Base-by-base conservation (phyloP, 441 rosid genomes). In the Corymbia calophylla region DNA sequence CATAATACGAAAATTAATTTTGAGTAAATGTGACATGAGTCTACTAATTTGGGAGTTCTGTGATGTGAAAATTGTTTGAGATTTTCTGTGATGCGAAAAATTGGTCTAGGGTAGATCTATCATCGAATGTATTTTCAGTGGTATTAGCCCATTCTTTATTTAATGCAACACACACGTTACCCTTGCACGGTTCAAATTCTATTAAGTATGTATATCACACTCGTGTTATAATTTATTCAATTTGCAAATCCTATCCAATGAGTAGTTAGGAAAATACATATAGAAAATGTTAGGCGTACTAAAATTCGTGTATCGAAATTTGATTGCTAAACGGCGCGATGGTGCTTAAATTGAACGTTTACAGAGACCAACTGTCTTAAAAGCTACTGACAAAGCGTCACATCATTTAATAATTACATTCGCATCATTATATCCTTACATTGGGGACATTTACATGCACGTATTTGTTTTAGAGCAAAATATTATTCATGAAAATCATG, bases 171-270 rank as follows among this genome's bases (percentile, higher is more conserved):
- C 14, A 8, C 9, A 6, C 12, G 2, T 39, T 35, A 73, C 21
- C 39, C 6, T 44, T 1, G 6, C 1, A 73, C 2, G n/a, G 3
- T 73, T 14, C 1, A 2, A 0, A 39, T 73, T 39, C 51, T 39
- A 44, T 17, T 39, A 0, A 6, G 5, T 6, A 23, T 8, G 13
- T 1, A 62, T 16, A 73, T 39, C 29, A 7, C 84, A 6, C n/a
- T 21, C 6, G 17, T 12, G n/a, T 16, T n/a, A 73, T 73, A 73
- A 73, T 39, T 73, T 73, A 3, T 39, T 2, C 10, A 5, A 48
- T 5, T 25, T 6, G 2, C 51, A 73, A 73, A 73, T 73, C 84
- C 51, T 39, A 39, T 39, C 12, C 3, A 10, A 39, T 17, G 0
- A 3, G 17, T 18, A 18, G 81, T 5, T 18, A 70, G 81, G 23